phyloP scores from a whole-genome alignment of 352 stramenopile genomes.

The Phytophthora podocarpi region DNA sequence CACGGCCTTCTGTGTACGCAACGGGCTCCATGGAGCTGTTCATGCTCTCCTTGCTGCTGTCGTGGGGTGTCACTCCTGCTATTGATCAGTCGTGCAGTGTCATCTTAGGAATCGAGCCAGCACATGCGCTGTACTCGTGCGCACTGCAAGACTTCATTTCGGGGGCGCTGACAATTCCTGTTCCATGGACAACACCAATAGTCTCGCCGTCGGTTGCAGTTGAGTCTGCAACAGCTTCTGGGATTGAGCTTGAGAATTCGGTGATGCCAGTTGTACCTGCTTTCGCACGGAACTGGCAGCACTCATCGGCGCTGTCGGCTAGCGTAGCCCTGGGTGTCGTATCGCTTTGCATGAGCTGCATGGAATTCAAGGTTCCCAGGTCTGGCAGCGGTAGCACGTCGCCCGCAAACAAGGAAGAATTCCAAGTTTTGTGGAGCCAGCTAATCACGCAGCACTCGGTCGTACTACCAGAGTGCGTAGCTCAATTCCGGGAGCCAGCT shows the following conservation, averaged over 20 bases:
- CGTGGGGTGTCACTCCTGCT: slow-evolving; percentile 66
- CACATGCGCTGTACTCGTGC: slow-evolving; percentile 65
- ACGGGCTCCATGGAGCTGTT: slow-evolving; percentile 75
- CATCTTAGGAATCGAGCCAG: slow-evolving; percentile 60
- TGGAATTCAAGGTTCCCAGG: slow-evolving; percentile 77
- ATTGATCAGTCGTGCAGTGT: slow-evolving; percentile 68
- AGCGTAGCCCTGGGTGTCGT: slow-evolving; percentile 74
- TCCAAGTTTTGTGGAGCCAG: slow-evolving; percentile 87
- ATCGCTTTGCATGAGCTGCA: slow-evolving; percentile 81
- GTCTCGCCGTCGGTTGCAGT: background rate
- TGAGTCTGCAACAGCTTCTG: background rate
- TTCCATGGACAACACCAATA: slow-evolving; percentile 55
- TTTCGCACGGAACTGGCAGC: slow-evolving; percentile 74
- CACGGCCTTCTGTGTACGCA: slow-evolving; percentile 51
- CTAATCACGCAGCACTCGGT: slow-evolving; percentile 87
- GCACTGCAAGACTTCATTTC: slow-evolving; percentile 61
- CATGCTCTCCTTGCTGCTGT: slow-evolving; percentile 76
- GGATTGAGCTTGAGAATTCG: background rate
- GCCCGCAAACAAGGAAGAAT: slow-evolving; percentile 75
- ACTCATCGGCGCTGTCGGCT: slow-evolving; percentile 71
- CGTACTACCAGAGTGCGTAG: slow-evolving; percentile 74
- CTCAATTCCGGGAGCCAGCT: slow-evolving; percentile 69
- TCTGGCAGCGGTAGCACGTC: slow-evolving; percentile 9
- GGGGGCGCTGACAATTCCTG: slow-evolving; percentile 68
- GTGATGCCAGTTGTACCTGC: slow-evolving; percentile 11